Base-by-base conservation (phyloP, 352 stramenopile species). In the Phytophthora brassicae region DNA sequence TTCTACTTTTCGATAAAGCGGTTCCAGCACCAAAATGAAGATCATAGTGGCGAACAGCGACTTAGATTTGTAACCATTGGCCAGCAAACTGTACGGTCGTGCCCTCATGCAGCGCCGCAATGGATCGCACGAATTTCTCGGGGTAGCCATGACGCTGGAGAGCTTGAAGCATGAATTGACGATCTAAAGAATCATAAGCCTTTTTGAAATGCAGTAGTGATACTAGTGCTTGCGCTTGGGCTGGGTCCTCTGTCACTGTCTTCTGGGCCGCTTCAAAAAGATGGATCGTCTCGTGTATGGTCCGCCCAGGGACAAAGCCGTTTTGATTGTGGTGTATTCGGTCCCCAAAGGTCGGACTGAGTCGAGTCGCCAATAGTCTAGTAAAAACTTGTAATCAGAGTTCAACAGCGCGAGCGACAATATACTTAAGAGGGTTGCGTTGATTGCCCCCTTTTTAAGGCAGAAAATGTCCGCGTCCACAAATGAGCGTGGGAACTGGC, bases 381-480 rank as follows among this genome's bases (percentile, higher is more conserved):
- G 45, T 53, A 3, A 53, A n/a, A 8, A 53, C 17, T 16, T 53
- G n/a, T 53, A 53, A 14, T 53, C 45, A 4, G 45, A 42, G 39
- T 53, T 53, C 6, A 53, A 4, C 2, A 53, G 14, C 1, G 46
- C 14, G 13, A 53, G n/a, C 3, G 46, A 29, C 4, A 26, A 17
- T 4, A 39, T 42, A 9, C 42, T 47, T 6, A 47, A 12, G 0
- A 20, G 9, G 5, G 26, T 12, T 6, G 4, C 4, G 8, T 1
- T 17, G 12, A n/a, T 17, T 2, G 0, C 41, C 41, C 0, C 41
- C 41, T 28, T 28, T 28, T 28, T 47, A 1, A 47, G 17, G 9
- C 41, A 47, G 3, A 47, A 47, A 6, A 47, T 47, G 7, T 47
- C 41, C 7, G 41, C 41, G 6, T 29, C 41, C 0, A 41, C 14